Evolutionary conservation across 2,329 filamentous ascomycete species (phyloP), one percentile per base, ranked within the genome.

Genomic region (Botrytis fragariae): DNA sequence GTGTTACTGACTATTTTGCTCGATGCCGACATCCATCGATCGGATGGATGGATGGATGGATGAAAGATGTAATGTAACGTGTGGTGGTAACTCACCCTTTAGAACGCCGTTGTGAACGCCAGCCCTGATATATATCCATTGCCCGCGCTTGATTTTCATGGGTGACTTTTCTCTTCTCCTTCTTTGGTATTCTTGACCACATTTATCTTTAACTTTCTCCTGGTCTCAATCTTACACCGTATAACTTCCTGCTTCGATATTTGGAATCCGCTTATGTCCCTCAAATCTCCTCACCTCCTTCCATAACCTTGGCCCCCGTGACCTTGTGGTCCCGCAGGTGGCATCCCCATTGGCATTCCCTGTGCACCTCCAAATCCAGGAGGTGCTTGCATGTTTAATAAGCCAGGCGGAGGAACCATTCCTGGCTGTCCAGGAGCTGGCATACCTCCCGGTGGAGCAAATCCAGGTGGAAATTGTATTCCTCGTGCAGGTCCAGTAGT

Each of bases 391-490:
- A 78, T 79, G 32, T 79, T 78, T 8, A 64, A 57, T 9, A 72
- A 32, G 22, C 71, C 71, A 4, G 71, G 71, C 16, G 71, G 71
- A 35, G 59, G 69, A 71, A 51, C 42, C 42, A 61, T 63, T 3
- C 32, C 54, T 3, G 42, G 39, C n/a, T n/a, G 60, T 9, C 37
- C 22, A 39, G 60, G 60, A 62, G 25, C 22, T 22, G 37, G 67
- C 67, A 69, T 69, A 18, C 37, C 68, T 9, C 68, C 68, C 2
- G 61, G 70, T 8, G 71, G 64, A n/a, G 51, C 64, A n/a, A 72
- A 72, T 1, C 86, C 86, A 67, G 86, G 84, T 35, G 86, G 88
- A 88, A 68, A 68, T 22, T 68, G 65, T 0, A 68, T 54, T 68
- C 64, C 64, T 42, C 64, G 44, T 14, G 14, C 35, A 29, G 64